Conservation (phyloP, 2,329 filamentous ascomycete genomes). For the Colletotrichum orchidophilum region DNA sequence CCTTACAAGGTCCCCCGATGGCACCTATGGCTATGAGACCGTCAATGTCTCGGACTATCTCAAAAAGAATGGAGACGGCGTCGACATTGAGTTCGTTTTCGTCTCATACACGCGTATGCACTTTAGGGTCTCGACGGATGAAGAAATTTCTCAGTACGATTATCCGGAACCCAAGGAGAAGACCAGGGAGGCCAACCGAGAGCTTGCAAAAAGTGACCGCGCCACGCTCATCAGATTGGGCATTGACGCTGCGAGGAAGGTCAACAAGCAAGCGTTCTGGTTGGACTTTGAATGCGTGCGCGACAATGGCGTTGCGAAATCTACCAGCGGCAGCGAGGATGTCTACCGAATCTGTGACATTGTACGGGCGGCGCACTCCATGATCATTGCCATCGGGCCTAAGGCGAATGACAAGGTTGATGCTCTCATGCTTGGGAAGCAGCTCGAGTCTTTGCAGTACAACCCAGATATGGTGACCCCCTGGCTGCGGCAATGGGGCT, state of each 20-base stretch:
- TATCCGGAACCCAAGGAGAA: constrained; percentile 34
- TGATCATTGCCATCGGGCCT: constrained; percentile 51
- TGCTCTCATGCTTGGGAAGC: constrained; percentile 42
- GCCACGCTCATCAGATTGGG: constrained; percentile 45
- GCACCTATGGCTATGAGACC: constrained; percentile 34
- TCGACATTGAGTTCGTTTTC: constrained; percentile 48
- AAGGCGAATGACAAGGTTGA: constrained; percentile 34
- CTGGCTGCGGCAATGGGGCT: constrained; percentile 49
- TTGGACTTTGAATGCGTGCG: constrained; percentile 53
- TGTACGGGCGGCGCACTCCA: constrained; percentile 50
- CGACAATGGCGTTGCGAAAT: constrained; percentile 40
- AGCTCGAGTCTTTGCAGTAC: background rate
- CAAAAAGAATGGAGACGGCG: constrained; percentile 35
- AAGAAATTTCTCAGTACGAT: constrained; percentile 21
- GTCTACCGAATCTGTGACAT: constrained; percentile 57
- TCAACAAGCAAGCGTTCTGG: constrained; percentile 52
- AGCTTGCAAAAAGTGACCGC: constrained; percentile 37
- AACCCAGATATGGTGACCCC: background rate
- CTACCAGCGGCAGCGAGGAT: constrained; percentile 33
- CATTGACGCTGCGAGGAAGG: constrained; percentile 47
- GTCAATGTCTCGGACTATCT: constrained; percentile 39
- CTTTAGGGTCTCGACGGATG: constrained; percentile 42
- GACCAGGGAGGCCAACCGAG: constrained; percentile 32
- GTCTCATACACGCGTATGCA: constrained; percentile 52
- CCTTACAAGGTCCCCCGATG: constrained; percentile 29